Evolutionary conservation across 768 basidiomycete genomes (phyloP).

Genomic region (Termitomyces sp.): DNA sequence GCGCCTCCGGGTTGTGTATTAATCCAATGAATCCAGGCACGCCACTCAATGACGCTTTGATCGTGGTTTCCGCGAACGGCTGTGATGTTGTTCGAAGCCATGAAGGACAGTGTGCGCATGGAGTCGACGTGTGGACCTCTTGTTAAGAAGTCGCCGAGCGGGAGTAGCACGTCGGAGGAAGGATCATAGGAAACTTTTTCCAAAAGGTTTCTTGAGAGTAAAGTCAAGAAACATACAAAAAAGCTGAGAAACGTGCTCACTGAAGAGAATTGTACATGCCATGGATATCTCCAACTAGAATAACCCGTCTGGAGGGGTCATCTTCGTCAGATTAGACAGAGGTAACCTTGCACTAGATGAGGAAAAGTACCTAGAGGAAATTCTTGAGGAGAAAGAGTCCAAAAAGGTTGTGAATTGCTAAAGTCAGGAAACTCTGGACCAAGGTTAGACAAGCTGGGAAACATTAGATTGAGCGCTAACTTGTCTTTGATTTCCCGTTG

Average conservation of each 20-base stretch:
- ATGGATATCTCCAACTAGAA: constrained; percentile 87
- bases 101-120: constrained; percentile 54
- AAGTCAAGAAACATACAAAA: not conserved
- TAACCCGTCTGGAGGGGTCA: constrained; percentile 46
- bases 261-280: constrained; percentile 66
- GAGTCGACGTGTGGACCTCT: constrained; percentile 63
- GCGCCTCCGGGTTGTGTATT: constrained; percentile 32
- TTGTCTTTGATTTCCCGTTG: not conserved
- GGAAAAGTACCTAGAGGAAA: constrained; percentile 49
- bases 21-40: constrained; percentile 82
- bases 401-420: constrained; percentile 36
- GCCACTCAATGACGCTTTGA: constrained; percentile 87
- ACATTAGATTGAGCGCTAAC: not conserved
- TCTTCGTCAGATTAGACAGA: constrained; percentile 26
- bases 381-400: constrained; percentile 37
- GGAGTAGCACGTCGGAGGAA: constrained; percentile 62
- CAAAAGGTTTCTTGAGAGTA: constrained; percentile 54
- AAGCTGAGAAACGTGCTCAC: constrained; percentile 33
- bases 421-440: constrained; percentile 48
- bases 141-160: constrained; percentile 77
- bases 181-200: constrained; percentile 53
- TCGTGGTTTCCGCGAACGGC: constrained; percentile 96
- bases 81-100: constrained; percentile 55
- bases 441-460: not conserved
- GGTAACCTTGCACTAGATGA: not conserved